These are phyloP conservation scores for Thalassiosira mediterranea DNA, from an alignment of 352 stramenopile genomes.

Conservation along the genomic window DNA sequence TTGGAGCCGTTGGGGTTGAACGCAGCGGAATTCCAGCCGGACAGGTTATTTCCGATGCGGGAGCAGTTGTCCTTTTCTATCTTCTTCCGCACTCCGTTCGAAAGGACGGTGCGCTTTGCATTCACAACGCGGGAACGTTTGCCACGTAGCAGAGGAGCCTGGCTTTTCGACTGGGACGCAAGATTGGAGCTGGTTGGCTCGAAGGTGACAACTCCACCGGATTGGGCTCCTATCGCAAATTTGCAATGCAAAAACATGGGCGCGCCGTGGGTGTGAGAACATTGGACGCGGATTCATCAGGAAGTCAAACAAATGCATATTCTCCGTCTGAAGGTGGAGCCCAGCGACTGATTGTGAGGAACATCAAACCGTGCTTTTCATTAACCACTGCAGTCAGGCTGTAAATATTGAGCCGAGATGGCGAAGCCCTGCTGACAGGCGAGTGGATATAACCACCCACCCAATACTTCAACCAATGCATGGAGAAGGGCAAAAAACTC, in stretches of 20 bases:
- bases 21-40: constrained; percentile 14
- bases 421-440: no score
- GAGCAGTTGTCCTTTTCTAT: constrained; percentile 43
- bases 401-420: no score
- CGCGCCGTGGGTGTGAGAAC: no score
- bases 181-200: constrained; percentile 9
- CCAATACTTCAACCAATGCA: no score
- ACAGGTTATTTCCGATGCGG: constrained; percentile 14
- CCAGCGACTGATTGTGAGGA: no score
- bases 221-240: constrained; percentile 28
- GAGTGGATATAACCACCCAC: no score
- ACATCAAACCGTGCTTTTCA: no score
- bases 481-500: no score
- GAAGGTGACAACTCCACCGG: constrained; percentile 52
- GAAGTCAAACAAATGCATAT: no score
- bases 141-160: constrained; percentile 5
- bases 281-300: no score
- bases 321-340: no score
- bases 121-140: constrained; percentile 75
- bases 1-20: constrained; percentile 8
- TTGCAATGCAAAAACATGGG: neutral
- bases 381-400: no score
- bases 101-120: constrained; percentile 76
- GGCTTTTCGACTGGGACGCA: neutral
- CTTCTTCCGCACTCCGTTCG: constrained; percentile 57